These are phyloP conservation scores for Didymella pinodella DNA, from an alignment of 2,329 filamentous ascomycete genomes.

Conservation along the genomic window DNA sequence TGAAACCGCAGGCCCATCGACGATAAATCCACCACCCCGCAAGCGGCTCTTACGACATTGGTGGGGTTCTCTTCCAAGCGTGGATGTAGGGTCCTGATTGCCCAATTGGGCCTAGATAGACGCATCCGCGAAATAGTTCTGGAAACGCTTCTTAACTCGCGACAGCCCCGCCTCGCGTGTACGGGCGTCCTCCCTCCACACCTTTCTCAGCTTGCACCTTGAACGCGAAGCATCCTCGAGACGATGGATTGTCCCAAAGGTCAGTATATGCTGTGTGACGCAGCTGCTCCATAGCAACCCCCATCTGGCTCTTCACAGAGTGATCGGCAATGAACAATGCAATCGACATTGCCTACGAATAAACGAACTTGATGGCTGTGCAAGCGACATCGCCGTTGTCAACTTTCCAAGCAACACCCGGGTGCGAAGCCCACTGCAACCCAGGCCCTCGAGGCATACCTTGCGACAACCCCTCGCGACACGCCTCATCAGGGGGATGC, in stretches of 20 bases:
- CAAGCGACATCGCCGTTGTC: background rate
- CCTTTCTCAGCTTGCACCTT: constrained; percentile 6
- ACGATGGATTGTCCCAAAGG: background rate
- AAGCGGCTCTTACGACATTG: constrained; percentile 37
- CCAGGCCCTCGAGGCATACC: constrained; percentile 7
- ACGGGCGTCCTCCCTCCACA: constrained; percentile 17
- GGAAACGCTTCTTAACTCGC: constrained; percentile 32
- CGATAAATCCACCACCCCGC: constrained; percentile 31
- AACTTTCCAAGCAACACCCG: constrained; percentile 1
- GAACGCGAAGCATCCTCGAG: background rate
- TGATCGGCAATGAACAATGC: constrained; percentile 12
- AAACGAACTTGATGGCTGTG: constrained; percentile 1
- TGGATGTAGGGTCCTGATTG: constrained; percentile 40
- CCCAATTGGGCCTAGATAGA: constrained; percentile 33
- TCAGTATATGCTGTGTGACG: constrained; percentile 14
- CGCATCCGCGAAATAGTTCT: constrained; percentile 19
- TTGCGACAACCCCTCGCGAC: constrained; percentile 16
- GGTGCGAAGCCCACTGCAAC: constrained; percentile 9
- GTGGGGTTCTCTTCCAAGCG: constrained; percentile 36
- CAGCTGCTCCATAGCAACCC: constrained; percentile 13
- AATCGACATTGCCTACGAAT: constrained; percentile 18
- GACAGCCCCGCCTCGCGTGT: constrained; percentile 38
- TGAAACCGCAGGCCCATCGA: constrained; percentile 23
- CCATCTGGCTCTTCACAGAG: constrained; percentile 14
- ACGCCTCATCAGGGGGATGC: background rate